Percentiles rank a stretch among this genome's conserved stretches.
Evolutionary conservation across 1,284 basidiomycete genomes (phyloP).

Genomic region (Megacollybia platyphylla): DNA sequence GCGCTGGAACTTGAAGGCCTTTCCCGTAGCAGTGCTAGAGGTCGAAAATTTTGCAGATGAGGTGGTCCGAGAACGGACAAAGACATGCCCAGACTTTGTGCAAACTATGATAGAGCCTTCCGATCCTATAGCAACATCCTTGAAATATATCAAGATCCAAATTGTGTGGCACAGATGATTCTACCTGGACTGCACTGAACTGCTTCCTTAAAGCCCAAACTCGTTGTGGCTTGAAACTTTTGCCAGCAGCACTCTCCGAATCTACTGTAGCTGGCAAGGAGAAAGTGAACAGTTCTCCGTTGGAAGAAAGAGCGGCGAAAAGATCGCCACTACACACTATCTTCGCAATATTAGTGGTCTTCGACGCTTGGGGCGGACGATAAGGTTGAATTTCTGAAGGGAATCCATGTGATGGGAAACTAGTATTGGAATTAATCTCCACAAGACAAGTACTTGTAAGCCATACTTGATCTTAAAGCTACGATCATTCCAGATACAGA

Average conservation of each 20-base stretch:
- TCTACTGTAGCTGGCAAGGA: conserved; percentile 28
- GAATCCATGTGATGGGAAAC: conserved; percentile 61
- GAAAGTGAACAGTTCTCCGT: conserved; percentile 91
- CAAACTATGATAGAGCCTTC: conserved; percentile 89
- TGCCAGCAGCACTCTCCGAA: conserved; percentile 13
- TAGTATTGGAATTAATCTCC: conserved; percentile 14
- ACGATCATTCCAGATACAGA: conserved; percentile 73
- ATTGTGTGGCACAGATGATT: not conserved
- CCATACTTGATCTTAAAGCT: conserved; percentile 65
- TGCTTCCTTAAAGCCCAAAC: conserved; percentile 61
- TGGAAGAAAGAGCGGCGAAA: conserved; percentile 78
- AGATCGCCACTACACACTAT: conserved; percentile 72
- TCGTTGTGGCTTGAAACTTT: conserved; percentile 69
- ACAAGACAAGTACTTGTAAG: conserved; percentile 2
- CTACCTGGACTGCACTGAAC: conserved; percentile 1
- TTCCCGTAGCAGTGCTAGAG: conserved; percentile 16
- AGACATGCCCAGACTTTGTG: conserved; percentile 92
- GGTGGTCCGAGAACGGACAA: conserved; percentile 59
- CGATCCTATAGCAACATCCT: conserved; percentile 79
- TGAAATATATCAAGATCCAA: conserved; percentile 13
- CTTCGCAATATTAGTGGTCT: conserved; percentile 67
- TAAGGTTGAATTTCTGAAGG: conserved; percentile 68
- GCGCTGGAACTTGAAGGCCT: conserved; percentile 73
- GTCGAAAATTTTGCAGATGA: conserved; percentile 14
- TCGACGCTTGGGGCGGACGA: conserved; percentile 62